These are phyloP conservation scores for Posidonia australis DNA, from an alignment of 106 monocot species.

Conservation along the genomic window DNA sequence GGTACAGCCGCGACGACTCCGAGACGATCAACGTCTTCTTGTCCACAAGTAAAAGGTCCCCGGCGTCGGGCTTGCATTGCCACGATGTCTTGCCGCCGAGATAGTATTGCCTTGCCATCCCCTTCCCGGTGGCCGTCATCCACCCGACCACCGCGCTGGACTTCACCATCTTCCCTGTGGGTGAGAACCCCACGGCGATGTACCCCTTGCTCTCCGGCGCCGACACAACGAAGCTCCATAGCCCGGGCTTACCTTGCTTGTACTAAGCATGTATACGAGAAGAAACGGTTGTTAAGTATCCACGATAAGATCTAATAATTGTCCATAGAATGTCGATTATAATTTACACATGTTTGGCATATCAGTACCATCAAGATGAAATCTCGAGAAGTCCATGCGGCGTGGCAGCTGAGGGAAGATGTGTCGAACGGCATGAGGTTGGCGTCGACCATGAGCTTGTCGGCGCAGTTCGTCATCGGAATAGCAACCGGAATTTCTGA, in stretches of 20 bases:
- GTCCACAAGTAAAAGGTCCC: neutral
- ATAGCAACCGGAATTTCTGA: neutral
- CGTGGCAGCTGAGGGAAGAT: constrained; percentile 8
- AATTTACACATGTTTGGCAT: neutral
- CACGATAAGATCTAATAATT: neutral
- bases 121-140: neutral
- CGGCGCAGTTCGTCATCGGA: neutral
- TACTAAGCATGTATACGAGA: neutral
- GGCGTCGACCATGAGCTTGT: neutral
- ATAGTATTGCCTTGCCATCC: constrained; percentile 7
- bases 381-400: neutral
- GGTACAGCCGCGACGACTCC: constrained; percentile 3
- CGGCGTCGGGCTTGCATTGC: constrained; percentile 5
- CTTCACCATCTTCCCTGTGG: constrained; percentile 6
- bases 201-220: neutral
- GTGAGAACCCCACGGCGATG: constrained; percentile 9
- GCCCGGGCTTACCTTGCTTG: neutral
- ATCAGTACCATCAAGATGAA: constrained; percentile 10
- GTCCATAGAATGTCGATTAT: neutral
- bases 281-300: neutral
- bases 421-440: constrained; percentile 7
- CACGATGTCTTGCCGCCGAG: neutral
- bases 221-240: constrained; percentile 11
- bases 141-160: constrained; percentile 10
- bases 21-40: constrained; percentile 1